phyloP scores from a whole-genome alignment of 2,329 filamentous ascomycete genomes.

The Lecanosticta acicola region DNA sequence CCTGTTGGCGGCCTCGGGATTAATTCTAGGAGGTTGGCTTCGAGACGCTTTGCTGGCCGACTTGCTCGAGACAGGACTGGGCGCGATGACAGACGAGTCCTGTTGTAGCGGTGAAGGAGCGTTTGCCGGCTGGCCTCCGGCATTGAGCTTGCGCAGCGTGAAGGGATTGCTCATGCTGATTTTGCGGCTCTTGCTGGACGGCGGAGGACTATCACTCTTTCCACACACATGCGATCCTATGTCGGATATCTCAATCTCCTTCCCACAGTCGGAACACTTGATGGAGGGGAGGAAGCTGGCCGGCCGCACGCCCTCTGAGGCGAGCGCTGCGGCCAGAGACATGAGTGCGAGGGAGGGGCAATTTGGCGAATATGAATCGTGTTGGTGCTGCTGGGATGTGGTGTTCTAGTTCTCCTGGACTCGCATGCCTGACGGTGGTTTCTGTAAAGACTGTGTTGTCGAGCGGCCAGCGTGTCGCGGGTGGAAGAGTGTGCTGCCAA shows the following conservation, averaged over 20 bases:
- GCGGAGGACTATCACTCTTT: slow-evolving; percentile 5
- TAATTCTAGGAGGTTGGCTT: slow-evolving; percentile 24
- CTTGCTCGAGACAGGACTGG: too few species aligned
- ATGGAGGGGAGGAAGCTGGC: slow-evolving; percentile 72
- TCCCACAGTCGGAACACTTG: slow-evolving; percentile 77
- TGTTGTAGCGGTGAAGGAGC: slow-evolving; percentile 5
- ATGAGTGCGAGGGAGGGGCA: slow-evolving; percentile 10
- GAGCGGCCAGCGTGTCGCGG: too few species aligned
- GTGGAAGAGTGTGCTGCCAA: too few species aligned
- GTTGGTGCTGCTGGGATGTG: too few species aligned
- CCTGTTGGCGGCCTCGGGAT: slow-evolving; percentile 28
- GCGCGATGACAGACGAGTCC: slow-evolving; percentile 3
- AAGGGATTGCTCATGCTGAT: slow-evolving; percentile 26
- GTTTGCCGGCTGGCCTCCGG: slow-evolving; percentile 7
- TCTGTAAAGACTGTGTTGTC: too few species aligned
- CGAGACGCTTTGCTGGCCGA: slow-evolving; percentile 5
- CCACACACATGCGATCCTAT: slow-evolving; percentile 79
- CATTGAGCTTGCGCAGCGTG: slow-evolving; percentile 20
- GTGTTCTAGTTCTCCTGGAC: too few species aligned
- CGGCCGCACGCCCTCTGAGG: slow-evolving; percentile 45
- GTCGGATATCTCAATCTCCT: slow-evolving; percentile 72
- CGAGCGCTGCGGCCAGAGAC: slow-evolving; percentile 27
- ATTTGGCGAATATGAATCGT: too few species aligned
- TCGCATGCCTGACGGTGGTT: too few species aligned
- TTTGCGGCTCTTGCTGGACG: slow-evolving; percentile 13